A percentile compares a stretch with the other conserved stretches of the same genome.
These are phyloP conservation scores for Eucalyptus fibrosa DNA, from an alignment of 345 rosid genomes.

Conservation along the genomic window DNA sequence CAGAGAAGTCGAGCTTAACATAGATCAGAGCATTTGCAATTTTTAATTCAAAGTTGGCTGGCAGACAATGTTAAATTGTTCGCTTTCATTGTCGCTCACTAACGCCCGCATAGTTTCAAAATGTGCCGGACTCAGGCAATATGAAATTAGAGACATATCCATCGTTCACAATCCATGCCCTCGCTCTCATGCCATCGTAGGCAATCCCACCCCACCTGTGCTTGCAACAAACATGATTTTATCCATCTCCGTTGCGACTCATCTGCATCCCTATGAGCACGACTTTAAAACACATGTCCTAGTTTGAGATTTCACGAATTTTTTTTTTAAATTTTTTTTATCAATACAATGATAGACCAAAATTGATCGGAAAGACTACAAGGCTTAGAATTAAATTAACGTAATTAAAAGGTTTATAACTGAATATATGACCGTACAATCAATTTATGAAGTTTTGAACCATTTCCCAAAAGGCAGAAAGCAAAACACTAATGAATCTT, in stretches of 20 bases:
- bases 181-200: background rate
- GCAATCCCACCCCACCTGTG: background rate
- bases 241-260: background rate
- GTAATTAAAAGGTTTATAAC: accelerated
- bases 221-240: background rate
- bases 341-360: accelerated
- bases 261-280: background rate
- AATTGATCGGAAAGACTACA: accelerated
- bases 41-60: background rate
- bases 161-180: background rate
- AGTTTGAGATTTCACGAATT: background rate
- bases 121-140: background rate
- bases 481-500: background rate
- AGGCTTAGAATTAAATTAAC: accelerated
- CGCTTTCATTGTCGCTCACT: background rate
- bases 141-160: background rate
- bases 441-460: background rate
- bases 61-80: background rate
- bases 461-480: accelerated
- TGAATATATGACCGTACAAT: background rate
- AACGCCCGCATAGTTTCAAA: background rate
- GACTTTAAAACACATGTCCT: background rate
- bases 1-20: background rate
- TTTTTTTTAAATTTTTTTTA: background rate
- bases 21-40: background rate